Base-by-base conservation (phyloP, 2,329 filamentous ascomycete genomes). In the Pseudogymnoascus sp. region DNA sequence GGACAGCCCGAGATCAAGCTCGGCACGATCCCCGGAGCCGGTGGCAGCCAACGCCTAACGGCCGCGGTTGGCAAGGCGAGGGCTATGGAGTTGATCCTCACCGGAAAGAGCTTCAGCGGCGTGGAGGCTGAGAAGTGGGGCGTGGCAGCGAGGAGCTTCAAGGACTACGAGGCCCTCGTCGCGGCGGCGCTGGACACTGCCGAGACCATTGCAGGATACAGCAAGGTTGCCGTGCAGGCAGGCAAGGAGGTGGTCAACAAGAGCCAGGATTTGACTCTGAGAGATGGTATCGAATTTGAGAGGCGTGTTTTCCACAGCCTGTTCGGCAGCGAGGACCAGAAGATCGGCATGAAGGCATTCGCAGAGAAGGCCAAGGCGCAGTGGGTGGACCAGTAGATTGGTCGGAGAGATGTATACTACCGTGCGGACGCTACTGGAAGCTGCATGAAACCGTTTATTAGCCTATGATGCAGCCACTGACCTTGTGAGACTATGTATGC, bases 161-260 rank as follows among this genome's bases (percentile, higher is more conserved):
- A 86, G 11, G 88, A 81, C 5, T 85, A 93, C 66, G 89, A 96
- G 66, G 87, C 88, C 71, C 80, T 96, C 70, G 86, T 97, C 72
- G 86, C 91, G 69, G 90, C 85, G 61, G 86, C 91, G 2, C 74
- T 96, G 63, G 84, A 87, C 72, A 93, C 91, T 16, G 94, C 94
- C 2, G 90, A 89, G 79, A 92, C 85, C 59, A 97, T 99, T 76
- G 92, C 94, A 0, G 78, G 88, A 1, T 91, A 94, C 75, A 92
- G 89, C 59, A 85, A 82, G 71, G 87, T 99, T n/a, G 89, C 93
- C 1, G 85, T 96, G 62, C 86, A 91, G 77, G 94, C 89, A 9
- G 88, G 84, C 62, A 99, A 99, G 81, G 94, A 99, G 80, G 93
- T 94, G n/a, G 93, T 99, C 61, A 96, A 97, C 74, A 97, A 97